Evolutionary conservation across 164 flowering plant genomes (phyloP), one percentile per base, ranked within the genome.

Genomic region (Akebia trifoliata): DNA sequence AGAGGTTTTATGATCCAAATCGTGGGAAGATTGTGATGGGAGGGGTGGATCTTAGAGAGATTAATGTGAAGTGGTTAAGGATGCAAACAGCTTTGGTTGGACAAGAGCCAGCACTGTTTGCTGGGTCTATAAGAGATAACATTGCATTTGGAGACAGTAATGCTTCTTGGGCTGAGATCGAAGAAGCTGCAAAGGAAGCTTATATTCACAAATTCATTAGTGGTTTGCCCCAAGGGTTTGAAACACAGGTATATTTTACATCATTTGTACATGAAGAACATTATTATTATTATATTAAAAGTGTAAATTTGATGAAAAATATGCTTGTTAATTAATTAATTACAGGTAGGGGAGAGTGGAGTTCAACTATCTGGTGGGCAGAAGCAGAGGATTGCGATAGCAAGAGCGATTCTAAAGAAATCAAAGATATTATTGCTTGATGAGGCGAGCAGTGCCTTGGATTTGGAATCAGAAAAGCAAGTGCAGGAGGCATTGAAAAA

Each of bases 401-500:
- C 89, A 30, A 78, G 93, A 46, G 86, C 87, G 0, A 77, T 86
- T 24, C 25, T 86, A 64, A 86, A 84, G 73, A 73, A 54, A 59
- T 71, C 90, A 17, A 76, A 63, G 44, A 64, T 86, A 44, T 57
- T 84, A 12, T 65, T 86, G 26, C 72, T 86, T 24, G 95, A 84
- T 61, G 90, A 84, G 65, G 90, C 90, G 30, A 84, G 88, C 67
- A 86, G 90, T 65, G 90, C 90, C 12, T 36, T 86, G 68, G 88
- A 86, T 72, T 59, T 82, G 74, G 90, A 86, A 60, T 86, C 95
- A 31, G 90, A 84, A 66, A 77, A 65, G 54, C 85, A 82, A 15
- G 76, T 87, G 38, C 87, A 87, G 63, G 72, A 76, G 22, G 90
- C 90, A 32, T 28, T 84, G 14, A 75, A 52, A 70, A 78, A 69